Conservation (phyloP, 192 early-diverging fungal genomes). For the Podila epicladia region DNA sequence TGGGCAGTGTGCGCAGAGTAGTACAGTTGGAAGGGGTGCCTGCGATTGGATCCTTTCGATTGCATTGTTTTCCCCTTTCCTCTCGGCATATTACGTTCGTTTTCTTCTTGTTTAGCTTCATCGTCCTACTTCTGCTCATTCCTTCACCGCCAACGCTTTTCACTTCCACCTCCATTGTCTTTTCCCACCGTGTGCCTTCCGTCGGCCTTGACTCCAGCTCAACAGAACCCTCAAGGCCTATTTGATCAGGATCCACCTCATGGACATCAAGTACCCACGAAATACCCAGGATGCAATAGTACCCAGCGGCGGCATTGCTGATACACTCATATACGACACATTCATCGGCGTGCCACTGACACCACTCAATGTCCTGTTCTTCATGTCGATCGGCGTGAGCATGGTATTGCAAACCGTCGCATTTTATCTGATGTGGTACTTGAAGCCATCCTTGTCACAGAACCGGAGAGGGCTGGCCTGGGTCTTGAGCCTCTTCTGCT, state of each 20-base stretch:
- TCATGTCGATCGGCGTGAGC: not conserved
- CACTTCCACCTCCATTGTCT: no score
- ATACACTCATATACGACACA: not conserved
- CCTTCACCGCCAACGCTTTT: not conserved
- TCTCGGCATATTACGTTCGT: no score
- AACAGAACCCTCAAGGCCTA: not conserved
- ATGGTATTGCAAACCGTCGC: not conserved
- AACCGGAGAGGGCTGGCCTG: conserved; percentile 7
- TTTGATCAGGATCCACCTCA: not conserved
- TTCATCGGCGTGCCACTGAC: conserved; percentile 6
- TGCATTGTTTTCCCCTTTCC: not conserved
- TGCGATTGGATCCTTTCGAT: not conserved
- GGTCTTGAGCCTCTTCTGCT: conserved; percentile 1
- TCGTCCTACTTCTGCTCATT: not conserved
- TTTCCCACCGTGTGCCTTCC: not conserved
- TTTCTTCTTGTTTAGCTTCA: no score
- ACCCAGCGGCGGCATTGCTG: not conserved
- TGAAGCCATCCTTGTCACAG: conserved; percentile 1
- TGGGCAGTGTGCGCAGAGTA: not conserved
- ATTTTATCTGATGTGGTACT: conserved; percentile 6
- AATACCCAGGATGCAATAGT: not conserved
- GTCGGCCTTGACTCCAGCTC: not conserved
- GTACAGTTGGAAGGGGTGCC: not conserved
- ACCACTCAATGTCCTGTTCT: conserved; percentile 1
- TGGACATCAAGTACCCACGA: not conserved